Evolutionary conservation across 257 asterid genomes (phyloP).

Genomic region (Solanum virginianum): DNA sequence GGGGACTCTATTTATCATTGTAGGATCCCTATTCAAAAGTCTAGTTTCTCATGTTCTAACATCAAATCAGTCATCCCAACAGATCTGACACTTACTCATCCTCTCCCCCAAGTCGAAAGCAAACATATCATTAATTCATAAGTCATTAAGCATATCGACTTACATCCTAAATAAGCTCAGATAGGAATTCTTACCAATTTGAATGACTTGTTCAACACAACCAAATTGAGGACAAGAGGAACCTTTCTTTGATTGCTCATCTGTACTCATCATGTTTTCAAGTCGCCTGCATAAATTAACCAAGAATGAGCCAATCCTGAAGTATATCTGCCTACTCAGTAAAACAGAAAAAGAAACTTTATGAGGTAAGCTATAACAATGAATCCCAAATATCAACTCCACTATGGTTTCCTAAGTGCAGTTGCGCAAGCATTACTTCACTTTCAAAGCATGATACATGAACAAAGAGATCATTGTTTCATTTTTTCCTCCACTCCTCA

Average conservation of each 20-base stretch:
- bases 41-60: not conserved
- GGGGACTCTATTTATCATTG: too few species aligned
- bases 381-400: not conserved
- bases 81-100: not conserved
- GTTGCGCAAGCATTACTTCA: not conserved
- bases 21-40: too few species aligned
- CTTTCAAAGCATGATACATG: not conserved
- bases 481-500: not conserved
- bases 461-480: not conserved
- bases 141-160: not conserved
- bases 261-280: slow-evolving; percentile 10
- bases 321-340: not conserved
- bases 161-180: not conserved
- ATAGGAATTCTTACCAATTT: slow-evolving; percentile 34
- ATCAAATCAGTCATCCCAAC: not conserved
- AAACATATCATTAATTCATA: not conserved
- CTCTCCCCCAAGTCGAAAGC: not conserved
- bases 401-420: not conserved
- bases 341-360: not conserved
- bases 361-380: not conserved
- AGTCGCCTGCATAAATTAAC: slow-evolving; percentile 6
- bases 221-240: slow-evolving; percentile 33
- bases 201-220: slow-evolving; percentile 41
- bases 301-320: not conserved
- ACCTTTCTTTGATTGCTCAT: slow-evolving; percentile 26